Base-by-base conservation (phyloP, 2,329 filamentous ascomycete species). In the Fusarium hostae region DNA sequence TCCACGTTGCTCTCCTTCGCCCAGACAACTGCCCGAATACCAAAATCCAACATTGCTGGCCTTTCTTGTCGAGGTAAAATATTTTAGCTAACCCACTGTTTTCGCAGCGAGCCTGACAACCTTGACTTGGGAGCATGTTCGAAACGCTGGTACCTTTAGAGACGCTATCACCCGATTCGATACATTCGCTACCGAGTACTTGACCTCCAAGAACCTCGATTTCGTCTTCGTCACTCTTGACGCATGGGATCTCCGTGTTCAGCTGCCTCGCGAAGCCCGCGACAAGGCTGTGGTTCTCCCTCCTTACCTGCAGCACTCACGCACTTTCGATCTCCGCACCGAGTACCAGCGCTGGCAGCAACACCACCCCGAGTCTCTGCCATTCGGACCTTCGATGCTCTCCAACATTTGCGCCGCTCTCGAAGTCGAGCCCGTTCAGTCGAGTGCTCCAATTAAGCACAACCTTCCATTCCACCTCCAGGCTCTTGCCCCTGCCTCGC, bases 341-440 rank as follows among this genome's bases (percentile, higher is more conserved):
- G 96, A 99, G 84, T 99, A 99, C 81, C 95, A 98, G 85, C 90
- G 95, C 80, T 99, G 96, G 95, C 96, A 98, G 84, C 94, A 97
- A 78, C 95, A 98, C 82, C 96, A 99, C 79, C 96, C 96, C 41
- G 96, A 99, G 85, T 98, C 95, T 63, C 88, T 99, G 59, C 95
- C 96, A 5, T 99, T 98, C 79, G 96, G 95, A 22, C 95, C 96
- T 54, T 97, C 94, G 65, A 97, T 96, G 81, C 88, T 99, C 73
- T 92, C 95, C 77, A 98, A 98, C 83, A 99, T 99, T 81, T 99
- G 96, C 85, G 96, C 96, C 71, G 96, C 96, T 59, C 91, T 99
- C 59, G 96, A 99, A 84, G 96, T 99, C 51, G 96, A 99, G 83
- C 95, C 97, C 61, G 94, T 99, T 40, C 95, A 98, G 84, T 95